Evolutionary conservation across 2,329 filamentous ascomycete species (phyloP).

Genomic region (Lachnellula occidentalis): DNA sequence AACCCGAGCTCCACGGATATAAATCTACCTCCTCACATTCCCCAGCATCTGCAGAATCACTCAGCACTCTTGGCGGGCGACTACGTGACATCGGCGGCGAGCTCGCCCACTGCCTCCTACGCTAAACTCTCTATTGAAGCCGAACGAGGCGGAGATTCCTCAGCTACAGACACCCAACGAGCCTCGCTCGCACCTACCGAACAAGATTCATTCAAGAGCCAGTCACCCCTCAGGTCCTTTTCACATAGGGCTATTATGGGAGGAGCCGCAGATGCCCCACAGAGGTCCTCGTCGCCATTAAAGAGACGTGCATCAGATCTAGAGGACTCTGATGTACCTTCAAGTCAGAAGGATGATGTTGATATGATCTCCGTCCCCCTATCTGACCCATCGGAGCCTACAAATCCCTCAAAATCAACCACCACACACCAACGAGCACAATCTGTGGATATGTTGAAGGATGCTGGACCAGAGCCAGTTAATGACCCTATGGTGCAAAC

Average conservation of each 20-base stretch:
- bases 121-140: conserved; percentile 52
- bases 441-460: conserved; percentile 23
- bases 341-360: conserved; percentile 29
- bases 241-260: conserved; percentile 52
- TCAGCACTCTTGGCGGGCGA: conserved; percentile 41
- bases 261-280: conserved; percentile 50
- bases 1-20: conserved; percentile 14
- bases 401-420: conserved; percentile 1
- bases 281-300: conserved; percentile 59
- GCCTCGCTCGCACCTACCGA: conserved; percentile 32
- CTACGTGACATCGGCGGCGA: conserved; percentile 50
- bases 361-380: conserved; percentile 27
- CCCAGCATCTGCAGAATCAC: conserved; percentile 38
- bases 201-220: conserved; percentile 31
- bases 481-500: background rate
- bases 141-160: conserved; percentile 40
- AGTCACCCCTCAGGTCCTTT: conserved; percentile 45
- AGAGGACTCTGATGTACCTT: conserved; percentile 22
- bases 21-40: conserved; percentile 46
- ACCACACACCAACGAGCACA: conserved; percentile 10
- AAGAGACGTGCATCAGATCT: conserved; percentile 52
- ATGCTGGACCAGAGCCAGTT: conserved; percentile 8
- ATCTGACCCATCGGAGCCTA: conserved; percentile 9
- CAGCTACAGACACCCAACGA: conserved; percentile 23
- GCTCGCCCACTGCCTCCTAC: conserved; percentile 53